Conservation (phyloP, 331 rosid genomes). For the Saraca asoca region DNA sequence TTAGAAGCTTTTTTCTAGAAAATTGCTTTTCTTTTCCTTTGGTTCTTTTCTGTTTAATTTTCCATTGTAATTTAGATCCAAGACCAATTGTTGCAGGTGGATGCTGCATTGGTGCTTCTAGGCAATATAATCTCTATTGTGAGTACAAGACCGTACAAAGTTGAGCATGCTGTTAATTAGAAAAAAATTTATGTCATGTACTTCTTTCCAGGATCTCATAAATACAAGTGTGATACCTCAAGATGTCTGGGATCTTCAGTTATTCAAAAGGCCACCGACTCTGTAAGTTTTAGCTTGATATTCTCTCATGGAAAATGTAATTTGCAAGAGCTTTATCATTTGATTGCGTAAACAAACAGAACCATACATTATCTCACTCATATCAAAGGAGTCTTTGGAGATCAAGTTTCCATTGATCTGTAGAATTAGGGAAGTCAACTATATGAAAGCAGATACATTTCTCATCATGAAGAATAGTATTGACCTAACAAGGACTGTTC, state of each 20-base stretch:
- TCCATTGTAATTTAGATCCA: slow-evolving; percentile 35
- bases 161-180: slow-evolving; percentile 11
- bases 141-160: slow-evolving; percentile 39
- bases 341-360: slow-evolving; percentile 11
- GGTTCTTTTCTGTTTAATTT: slow-evolving; percentile 23
- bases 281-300: slow-evolving; percentile 51
- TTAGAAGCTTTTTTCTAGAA: background rate
- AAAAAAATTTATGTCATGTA: slow-evolving; percentile 32
- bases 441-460: too few relatives aligned
- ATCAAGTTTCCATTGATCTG: slow-evolving; percentile 15
- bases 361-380: slow-evolving; percentile 4
- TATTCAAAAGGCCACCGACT: slow-evolving; percentile 74
- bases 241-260: slow-evolving; percentile 89
- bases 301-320: slow-evolving; percentile 16
- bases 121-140: slow-evolving; percentile 80
- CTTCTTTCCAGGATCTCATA: slow-evolving; percentile 61
- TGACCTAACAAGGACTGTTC: background rate
- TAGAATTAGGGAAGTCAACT: background rate
- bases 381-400: slow-evolving; percentile 24
- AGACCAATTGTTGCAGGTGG: slow-evolving; percentile 61
- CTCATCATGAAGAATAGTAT: background rate
- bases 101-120: slow-evolving; percentile 79
- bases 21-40: background rate
- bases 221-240: slow-evolving; percentile 67
- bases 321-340: background rate